These are phyloP conservation scores for Phascolomyces articulosus DNA, from an alignment of 371 early-diverging fungal species.

Conservation along the genomic window DNA sequence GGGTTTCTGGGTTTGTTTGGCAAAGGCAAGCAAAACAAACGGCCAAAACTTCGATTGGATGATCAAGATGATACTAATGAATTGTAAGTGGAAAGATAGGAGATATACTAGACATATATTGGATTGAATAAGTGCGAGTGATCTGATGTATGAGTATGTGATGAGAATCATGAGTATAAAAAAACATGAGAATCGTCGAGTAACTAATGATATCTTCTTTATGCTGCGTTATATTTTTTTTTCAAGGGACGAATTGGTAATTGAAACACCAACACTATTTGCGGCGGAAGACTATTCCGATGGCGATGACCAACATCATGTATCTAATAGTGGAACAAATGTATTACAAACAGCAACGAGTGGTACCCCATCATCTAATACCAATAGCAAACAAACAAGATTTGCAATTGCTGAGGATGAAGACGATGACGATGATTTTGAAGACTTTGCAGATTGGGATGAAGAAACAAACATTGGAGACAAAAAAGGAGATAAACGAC, in stretches of 20 bases:
- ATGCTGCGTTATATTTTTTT: background rate
- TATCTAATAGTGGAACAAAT: background rate
- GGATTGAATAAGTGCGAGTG: too few species aligned
- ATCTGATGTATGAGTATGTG: too few species aligned
- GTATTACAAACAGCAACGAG: background rate
- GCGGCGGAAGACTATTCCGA: slow-evolving; percentile 41
- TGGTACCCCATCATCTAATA: too few species aligned
- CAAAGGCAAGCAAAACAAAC: slow-evolving; percentile 14
- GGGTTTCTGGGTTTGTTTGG: slow-evolving; percentile 7
- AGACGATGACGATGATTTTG: slow-evolving; percentile 39
- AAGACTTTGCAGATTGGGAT: slow-evolving; percentile 47
- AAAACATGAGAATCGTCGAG: too few species aligned
- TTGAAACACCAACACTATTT: slow-evolving; percentile 48
- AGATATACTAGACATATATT: too few species aligned
- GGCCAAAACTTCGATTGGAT: slow-evolving; percentile 35
- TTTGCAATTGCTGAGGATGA: slow-evolving; percentile 36
- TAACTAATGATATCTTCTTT: too few species aligned
- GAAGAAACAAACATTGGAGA: slow-evolving; percentile 15
- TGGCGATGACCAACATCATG: slow-evolving; percentile 14
- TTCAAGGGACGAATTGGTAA: slow-evolving; percentile 47
- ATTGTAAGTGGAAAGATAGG: slow-evolving; percentile 30
- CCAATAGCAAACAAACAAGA: slow-evolving; percentile 12
- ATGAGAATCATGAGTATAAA: too few species aligned
- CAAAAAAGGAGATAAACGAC: background rate
- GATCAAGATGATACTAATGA: slow-evolving; percentile 52